These are phyloP conservation scores for Setaria italica DNA, from an alignment of 202 grass and related monocot genomes.

Conservation along the genomic window DNA sequence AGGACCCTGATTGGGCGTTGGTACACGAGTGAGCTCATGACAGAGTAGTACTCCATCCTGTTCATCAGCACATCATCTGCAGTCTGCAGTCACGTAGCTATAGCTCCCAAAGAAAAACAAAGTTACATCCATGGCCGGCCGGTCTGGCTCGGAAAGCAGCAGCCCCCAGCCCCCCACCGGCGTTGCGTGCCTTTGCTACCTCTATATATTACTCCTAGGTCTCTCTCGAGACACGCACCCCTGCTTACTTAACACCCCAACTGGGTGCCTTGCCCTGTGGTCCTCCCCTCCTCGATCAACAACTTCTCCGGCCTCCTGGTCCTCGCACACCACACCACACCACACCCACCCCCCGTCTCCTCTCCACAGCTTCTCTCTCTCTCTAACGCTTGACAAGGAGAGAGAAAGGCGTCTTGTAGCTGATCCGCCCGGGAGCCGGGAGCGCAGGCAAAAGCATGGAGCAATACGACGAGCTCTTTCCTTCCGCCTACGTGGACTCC, in stretches of 20 bases:
- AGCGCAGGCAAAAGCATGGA: slow-evolving; percentile 48
- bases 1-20: not conserved
- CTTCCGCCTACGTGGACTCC: slow-evolving; percentile 44
- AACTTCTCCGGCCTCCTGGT: slow-evolving; percentile 13
- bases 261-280: slow-evolving; percentile 35
- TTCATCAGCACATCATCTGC: not conserved
- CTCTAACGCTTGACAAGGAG: not conserved
- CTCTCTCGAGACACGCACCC: slow-evolving; percentile 64
- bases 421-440: not conserved
- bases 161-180: slow-evolving; percentile 10
- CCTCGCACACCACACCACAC: not conserved
- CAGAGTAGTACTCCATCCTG: not conserved
- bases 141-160: slow-evolving; percentile 24
- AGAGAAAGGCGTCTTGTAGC: not conserved
- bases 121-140: slow-evolving; percentile 7
- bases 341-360: not conserved
- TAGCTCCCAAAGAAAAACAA: slow-evolving; percentile 3
- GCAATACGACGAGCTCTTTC: slow-evolving; percentile 44
- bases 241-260: slow-evolving; percentile 51
- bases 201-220: slow-evolving; percentile 61
- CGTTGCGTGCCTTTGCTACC: slow-evolving; percentile 31
- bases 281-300: slow-evolving; percentile 40
- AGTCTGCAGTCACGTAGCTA: not conserved
- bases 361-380: not conserved
- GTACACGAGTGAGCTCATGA: not conserved